phyloP scores from a whole-genome alignment of 202 grass and related monocot genomes.

The Zizania palustris region DNA sequence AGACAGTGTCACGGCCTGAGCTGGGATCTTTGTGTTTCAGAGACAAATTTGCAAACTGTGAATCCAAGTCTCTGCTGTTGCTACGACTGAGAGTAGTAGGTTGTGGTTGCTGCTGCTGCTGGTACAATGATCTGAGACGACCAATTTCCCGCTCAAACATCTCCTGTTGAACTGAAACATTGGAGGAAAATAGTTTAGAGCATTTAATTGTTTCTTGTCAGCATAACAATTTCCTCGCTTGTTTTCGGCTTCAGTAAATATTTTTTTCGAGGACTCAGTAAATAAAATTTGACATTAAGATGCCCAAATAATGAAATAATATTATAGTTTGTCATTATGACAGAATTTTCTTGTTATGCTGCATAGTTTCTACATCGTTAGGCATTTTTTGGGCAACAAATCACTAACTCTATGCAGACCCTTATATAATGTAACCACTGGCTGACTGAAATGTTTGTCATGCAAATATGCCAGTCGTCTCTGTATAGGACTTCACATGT shows the following conservation, averaged over 20 bases:
- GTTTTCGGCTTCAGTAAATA: conserved; percentile 31
- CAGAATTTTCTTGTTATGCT: no score
- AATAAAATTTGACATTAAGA: not conserved
- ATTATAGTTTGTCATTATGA: no score
- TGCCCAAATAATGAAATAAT: not conserved
- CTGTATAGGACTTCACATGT: no score
- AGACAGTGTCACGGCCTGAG: conserved; percentile 48
- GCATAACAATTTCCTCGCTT: conserved; percentile 2
- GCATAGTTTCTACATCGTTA: no score
- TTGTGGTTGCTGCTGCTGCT: conserved; percentile 62
- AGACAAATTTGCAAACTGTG: conserved; percentile 81
- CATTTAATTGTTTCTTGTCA: conserved; percentile 5
- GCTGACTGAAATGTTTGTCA: no score
- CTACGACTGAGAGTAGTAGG: conserved; percentile 53
- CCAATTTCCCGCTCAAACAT: conserved; percentile 95
- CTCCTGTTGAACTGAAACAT: conserved; percentile 91
- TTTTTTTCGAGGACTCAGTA: no score
- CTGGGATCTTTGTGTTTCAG: conserved; percentile 85
- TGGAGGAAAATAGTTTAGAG: conserved; percentile 33
- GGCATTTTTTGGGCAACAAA: no score
- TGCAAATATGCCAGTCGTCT: no score
- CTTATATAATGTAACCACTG: no score
- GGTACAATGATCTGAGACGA: conserved; percentile 72
- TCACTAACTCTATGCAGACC: no score
- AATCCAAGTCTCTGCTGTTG: conserved; percentile 89